phyloP scores from a whole-genome alignment of 441 rosid genomes.

The Capsella rubella region DNA sequence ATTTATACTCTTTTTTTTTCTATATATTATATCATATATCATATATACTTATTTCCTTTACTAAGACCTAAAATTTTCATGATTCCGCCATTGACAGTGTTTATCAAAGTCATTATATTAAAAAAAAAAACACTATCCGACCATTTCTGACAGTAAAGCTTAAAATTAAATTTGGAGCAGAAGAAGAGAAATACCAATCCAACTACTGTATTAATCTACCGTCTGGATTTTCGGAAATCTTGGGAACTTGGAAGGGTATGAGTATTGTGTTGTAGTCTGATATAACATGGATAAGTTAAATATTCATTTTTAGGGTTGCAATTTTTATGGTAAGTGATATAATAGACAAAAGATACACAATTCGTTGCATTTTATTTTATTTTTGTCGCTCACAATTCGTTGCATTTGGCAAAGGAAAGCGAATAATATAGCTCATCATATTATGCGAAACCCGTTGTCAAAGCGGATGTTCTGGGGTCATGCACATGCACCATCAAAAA shows the following conservation, averaged over 20 bases:
- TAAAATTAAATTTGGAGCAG: too few relatives aligned
- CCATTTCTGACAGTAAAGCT: neutral
- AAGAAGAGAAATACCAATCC: too few relatives aligned
- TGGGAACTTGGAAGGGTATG: constrained; percentile 24
- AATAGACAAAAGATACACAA: too few relatives aligned
- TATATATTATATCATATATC: too few relatives aligned
- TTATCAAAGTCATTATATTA: too few relatives aligned
- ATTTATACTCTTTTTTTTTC: too few relatives aligned
- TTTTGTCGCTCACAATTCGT: neutral
- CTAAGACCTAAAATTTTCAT: neutral
- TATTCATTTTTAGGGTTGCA: neutral
- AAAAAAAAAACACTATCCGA: neutral
- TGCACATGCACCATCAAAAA: constrained; percentile 26
- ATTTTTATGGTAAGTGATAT: neutral
- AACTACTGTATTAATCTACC: neutral
- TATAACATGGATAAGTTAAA: neutral
- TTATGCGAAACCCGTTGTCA: constrained; percentile 21
- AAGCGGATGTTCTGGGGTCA: constrained; percentile 33
- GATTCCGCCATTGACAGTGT: neutral
- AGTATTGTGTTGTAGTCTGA: neutral
- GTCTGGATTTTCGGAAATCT: neutral
- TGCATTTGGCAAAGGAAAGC: constrained; percentile 17
- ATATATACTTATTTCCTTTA: neutral
- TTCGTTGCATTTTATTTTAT: constrained; percentile 4
- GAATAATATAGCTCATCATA: constrained; percentile 6